Base-by-base conservation (phyloP, 108 stramenopile genomes). In the Cafeteria roenbergensis region DNA sequence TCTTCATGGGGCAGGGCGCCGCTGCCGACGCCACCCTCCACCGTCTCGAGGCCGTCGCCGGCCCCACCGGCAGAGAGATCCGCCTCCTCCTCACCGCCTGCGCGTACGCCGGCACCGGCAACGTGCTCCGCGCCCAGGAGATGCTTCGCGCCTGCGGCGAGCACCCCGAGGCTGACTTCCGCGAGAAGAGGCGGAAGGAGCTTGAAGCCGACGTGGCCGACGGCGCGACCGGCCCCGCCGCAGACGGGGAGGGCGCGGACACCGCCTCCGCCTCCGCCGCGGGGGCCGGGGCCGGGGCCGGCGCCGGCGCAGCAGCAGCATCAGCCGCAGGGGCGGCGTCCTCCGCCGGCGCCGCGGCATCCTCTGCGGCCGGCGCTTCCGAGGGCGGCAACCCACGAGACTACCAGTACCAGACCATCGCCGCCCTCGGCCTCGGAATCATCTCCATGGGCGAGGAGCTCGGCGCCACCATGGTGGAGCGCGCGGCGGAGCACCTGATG, bases 101-200 rank as follows among this genome's bases (percentile, higher is more conserved):
- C 59, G 97, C 97, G 24, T 97, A 94, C 71, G 91, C 97, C 55
- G 97, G 92, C 51, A 90, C 89, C 58, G 97, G 97, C 28, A 94
- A 99, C 67, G 97, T 99, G 36, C 80, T 95, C 62, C 86, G 85
- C 76, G 89, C 92, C 2, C 93, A 98, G 74, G 82, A 94, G 70
- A 92, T 99, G 92, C 82, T 99, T 32, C 97, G 94, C 71, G 80
- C 93, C 56, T 95, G 93, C 70, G 86, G 95, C 2, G 95, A 99
- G 76, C 97, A 96, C 69, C 78, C 30, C 36, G 29, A 53, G 61
- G 36, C 36, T 31, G 42, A 70, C 34, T 48, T 61, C 1, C 25
- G 22, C 26, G 34, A n/a, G 21, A 29, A 59, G 2, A 27, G 22
- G 3, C 20, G 90, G 17, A 84, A 87, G 57, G 92, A 94, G 73